These are phyloP conservation scores for Boletus subparvulus DNA, from an alignment of 768 basidiomycete genomes.

Conservation along the genomic window DNA sequence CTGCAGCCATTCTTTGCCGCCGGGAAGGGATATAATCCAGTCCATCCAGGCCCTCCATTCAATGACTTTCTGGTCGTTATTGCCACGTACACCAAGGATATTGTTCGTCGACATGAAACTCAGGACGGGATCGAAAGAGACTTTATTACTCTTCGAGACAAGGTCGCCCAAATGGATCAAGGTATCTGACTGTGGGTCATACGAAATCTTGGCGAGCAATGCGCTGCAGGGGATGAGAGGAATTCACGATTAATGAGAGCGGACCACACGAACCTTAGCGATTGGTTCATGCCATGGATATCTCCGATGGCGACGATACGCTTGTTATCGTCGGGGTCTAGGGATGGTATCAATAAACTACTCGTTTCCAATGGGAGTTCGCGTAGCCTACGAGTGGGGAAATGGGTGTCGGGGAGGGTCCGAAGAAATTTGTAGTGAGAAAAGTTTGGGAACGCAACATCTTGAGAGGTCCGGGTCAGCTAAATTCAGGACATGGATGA, in stretches of 20 bases:
- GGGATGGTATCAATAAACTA: not conserved
- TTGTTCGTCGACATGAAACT: conserved; percentile 61
- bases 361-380: not conserved
- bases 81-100: conserved; percentile 83
- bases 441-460: conserved; percentile 49
- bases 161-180: conserved; percentile 87
- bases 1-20: conserved; percentile 53
- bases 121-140: conserved; percentile 62
- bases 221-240: conserved; percentile 39
- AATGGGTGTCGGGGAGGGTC: conserved; percentile 46
- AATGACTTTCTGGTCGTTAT: conserved; percentile 89
- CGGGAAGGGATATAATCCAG: conserved; percentile 58
- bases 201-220: conserved; percentile 62
- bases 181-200: conserved; percentile 57
- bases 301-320: conserved; percentile 84
- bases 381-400: conserved; percentile 50
- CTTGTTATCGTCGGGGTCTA: conserved; percentile 48
- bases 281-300: conserved; percentile 77
- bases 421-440: conserved; percentile 44
- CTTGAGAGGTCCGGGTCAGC: not conserved
- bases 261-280: conserved; percentile 55
- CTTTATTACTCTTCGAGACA: conserved; percentile 56
- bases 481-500: not conserved
- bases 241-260: not conserved
- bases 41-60: conserved; percentile 89